Evolutionary conservation across 1,139 yeast species (phyloP).

Genomic region (Suhomyces kunorum): DNA sequence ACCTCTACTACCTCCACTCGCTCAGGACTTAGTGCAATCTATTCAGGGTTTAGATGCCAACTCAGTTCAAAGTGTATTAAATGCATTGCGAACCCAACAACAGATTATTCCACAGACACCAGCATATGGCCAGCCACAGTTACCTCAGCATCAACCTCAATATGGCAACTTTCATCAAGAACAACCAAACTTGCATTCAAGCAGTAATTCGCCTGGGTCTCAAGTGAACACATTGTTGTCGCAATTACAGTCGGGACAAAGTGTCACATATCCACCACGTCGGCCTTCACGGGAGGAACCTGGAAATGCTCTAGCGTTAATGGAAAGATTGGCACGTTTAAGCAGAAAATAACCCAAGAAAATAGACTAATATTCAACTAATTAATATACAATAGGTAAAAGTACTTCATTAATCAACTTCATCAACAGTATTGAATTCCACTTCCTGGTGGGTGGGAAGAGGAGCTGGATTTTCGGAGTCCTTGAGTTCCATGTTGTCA

Average conservation of each 20-base stretch:
- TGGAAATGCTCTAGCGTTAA: slow-evolving; percentile 24
- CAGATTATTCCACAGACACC: slow-evolving; percentile 7
- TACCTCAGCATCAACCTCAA: neutral
- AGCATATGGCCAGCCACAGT: slow-evolving; percentile 2
- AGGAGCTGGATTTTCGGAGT: slow-evolving; percentile 6
- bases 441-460: neutral
- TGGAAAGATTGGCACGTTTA: slow-evolving; percentile 44
- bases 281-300: slow-evolving; percentile 2
- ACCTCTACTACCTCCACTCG: slow-evolving; percentile 1
- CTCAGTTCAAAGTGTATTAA: slow-evolving; percentile 22
- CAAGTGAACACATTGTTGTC: slow-evolving; percentile 34
- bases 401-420: slow-evolving; percentile 15
- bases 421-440: slow-evolving; percentile 17
- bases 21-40: slow-evolving; percentile 17
- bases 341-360: slow-evolving; percentile 16
- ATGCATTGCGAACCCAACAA: slow-evolving; percentile 19
- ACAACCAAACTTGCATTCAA: slow-evolving; percentile 17
- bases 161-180: slow-evolving; percentile 16
- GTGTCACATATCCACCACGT: slow-evolving; percentile 17
- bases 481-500: slow-evolving; percentile 18
- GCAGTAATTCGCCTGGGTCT: slow-evolving; percentile 19
- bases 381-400: neutral
- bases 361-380: neutral
- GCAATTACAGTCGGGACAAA: slow-evolving; percentile 26
- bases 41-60: slow-evolving; percentile 25